A percentile compares a stretch with the other conserved stretches of the same genome.
Conservation (phyloP, 2,329 filamentous ascomycete species). For the Lachnellula cervina region DNA sequence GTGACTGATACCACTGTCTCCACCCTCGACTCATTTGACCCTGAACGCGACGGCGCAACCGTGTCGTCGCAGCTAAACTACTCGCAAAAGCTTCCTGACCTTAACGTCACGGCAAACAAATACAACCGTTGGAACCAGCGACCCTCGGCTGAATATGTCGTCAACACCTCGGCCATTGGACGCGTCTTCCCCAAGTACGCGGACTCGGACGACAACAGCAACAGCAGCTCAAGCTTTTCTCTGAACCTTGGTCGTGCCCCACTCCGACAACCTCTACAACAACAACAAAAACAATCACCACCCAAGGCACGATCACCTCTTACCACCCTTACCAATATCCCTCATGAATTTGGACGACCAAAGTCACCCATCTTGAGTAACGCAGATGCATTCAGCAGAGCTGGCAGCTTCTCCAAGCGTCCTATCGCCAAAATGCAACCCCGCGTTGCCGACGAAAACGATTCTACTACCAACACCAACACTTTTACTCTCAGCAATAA, state of each 20-base stretch:
- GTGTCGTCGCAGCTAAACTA: conserved; percentile 20
- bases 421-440: conserved; percentile 53
- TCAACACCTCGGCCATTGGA: conserved; percentile 39
- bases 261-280: conserved; percentile 26
- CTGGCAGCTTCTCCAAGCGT: conserved; percentile 35
- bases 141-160: conserved; percentile 35
- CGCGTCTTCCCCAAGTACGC: conserved; percentile 45
- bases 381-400: conserved; percentile 16
- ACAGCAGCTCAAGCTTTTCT: conserved; percentile 36
- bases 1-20: conserved; percentile 21
- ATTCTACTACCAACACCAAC: too few relatives aligned
- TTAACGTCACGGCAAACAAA: conserved; percentile 33
- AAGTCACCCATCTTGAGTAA: too few relatives aligned
- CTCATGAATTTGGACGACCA: not conserved
- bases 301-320: conserved; percentile 28
- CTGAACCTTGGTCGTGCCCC: conserved; percentile 53
- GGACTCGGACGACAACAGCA: conserved; percentile 37
- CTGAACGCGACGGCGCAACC: conserved; percentile 22
- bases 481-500: not conserved
- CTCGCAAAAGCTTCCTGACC: conserved; percentile 22
- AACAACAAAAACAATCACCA: conserved; percentile 10
- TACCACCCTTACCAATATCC: conserved; percentile 33
- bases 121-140: conserved; percentile 27
- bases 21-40: conserved; percentile 17
- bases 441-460: conserved; percentile 37